phyloP scores from a whole-genome alignment of 805 yeast species.

The Groenewaldozyma tartarivorans region DNA sequence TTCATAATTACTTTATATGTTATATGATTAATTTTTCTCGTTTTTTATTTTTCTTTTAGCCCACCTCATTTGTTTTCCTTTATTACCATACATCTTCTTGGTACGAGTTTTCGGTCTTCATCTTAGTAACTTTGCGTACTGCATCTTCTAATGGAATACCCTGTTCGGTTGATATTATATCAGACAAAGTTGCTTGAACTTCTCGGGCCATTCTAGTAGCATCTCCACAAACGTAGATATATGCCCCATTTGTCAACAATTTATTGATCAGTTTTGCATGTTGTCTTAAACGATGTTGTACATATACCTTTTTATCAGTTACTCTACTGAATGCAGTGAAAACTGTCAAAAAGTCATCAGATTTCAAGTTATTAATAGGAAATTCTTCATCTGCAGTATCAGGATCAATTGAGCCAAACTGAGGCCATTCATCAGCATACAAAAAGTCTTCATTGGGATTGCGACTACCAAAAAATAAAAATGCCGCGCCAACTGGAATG shows the following conservation, averaged over 20 bases:
- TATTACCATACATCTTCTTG: constrained; percentile 96
- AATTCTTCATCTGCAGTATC: constrained; percentile 9
- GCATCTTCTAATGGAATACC: constrained; percentile 60
- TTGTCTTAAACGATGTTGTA: constrained; percentile 63
- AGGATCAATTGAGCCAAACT: constrained; percentile 35
- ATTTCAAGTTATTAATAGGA: constrained; percentile 10
- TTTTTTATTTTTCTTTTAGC: too few relatives aligned
- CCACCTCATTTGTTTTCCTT: too few relatives aligned
- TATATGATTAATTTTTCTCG: too few relatives aligned
- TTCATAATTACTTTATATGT: not conserved
- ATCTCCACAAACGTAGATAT: constrained; percentile 93
- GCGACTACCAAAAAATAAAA: constrained; percentile 86
- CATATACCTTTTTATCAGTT: constrained; percentile 56
- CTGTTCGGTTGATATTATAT: constrained; percentile 54
- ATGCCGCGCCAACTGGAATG: constrained; percentile 54
- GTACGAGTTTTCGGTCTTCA: constrained; percentile 76
- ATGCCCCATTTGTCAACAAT: constrained; percentile 60
- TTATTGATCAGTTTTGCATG: constrained; percentile 41
- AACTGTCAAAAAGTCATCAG: constrained; percentile 35
- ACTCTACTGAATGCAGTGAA: constrained; percentile 85
- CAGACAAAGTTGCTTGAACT: constrained; percentile 61
- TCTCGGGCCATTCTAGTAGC: constrained; percentile 94
- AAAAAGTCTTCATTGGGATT: constrained; percentile 68
- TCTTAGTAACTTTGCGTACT: constrained; percentile 62
- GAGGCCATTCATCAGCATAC: constrained; percentile 84